Evolutionary conservation across 495 filamentous ascomycete genomes (phyloP).

Genomic region (Penicillium lagena): DNA sequence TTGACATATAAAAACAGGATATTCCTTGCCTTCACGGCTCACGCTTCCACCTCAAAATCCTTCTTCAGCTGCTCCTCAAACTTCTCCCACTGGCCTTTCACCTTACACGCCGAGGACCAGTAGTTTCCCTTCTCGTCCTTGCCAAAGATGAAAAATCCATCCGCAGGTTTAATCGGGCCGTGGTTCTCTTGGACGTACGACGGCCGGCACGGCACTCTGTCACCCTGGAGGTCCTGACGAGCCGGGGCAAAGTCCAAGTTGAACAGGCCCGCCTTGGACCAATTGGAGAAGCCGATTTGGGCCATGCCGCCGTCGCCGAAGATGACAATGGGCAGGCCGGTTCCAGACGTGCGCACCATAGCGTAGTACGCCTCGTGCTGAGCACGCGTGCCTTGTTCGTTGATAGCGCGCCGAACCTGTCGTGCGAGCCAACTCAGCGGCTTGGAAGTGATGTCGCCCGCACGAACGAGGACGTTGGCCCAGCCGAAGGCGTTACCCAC

Average conservation of each 20-base stretch:
- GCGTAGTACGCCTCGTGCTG: slow-evolving; percentile 32
- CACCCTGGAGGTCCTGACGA: not conserved
- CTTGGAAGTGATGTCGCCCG: slow-evolving; percentile 24
- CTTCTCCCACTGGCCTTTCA: slow-evolving; percentile 17
- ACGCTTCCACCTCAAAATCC: slow-evolving; percentile 2
- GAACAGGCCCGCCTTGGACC: slow-evolving; percentile 38
- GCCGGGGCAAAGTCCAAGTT: slow-evolving; percentile 41
- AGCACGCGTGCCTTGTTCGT: slow-evolving; percentile 33
- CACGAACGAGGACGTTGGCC: slow-evolving; percentile 26
- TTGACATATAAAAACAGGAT: no score
- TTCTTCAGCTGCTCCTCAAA: slow-evolving; percentile 14
- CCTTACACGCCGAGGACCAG: slow-evolving; percentile 27
- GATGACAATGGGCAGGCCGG: slow-evolving; percentile 16
- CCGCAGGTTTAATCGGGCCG: slow-evolving; percentile 15
- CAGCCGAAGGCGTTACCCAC: slow-evolving; percentile 19
- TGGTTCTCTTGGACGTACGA: slow-evolving; percentile 22
- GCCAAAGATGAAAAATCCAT: slow-evolving; percentile 32
- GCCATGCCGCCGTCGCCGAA: slow-evolving; percentile 29
- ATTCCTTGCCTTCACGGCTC: no score
- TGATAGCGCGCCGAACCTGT: slow-evolving; percentile 27
- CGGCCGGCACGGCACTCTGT: slow-evolving; percentile 14
- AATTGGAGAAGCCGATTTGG: slow-evolving; percentile 37
- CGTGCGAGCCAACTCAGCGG: slow-evolving; percentile 36
- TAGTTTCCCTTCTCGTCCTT: slow-evolving; percentile 45
- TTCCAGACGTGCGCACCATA: slow-evolving; percentile 12